A percentile compares a stretch with the other conserved stretches of the same genome.
Conservation (phyloP, 2,329 filamentous ascomycete species). For the Arthrobotrys iridis region DNA sequence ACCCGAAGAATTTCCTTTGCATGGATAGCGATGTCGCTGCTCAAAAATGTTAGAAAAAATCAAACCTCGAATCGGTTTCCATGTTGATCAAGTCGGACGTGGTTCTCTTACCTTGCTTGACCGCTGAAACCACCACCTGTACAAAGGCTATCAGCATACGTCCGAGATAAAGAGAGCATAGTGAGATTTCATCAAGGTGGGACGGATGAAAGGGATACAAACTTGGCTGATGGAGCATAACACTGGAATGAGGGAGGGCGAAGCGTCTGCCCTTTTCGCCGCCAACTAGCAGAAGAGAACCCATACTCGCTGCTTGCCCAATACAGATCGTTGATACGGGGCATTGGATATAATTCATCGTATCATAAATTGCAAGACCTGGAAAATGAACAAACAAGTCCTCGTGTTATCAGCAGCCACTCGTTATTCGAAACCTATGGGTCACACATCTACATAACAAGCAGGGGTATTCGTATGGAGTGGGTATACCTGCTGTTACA, state of each 20-base stretch:
- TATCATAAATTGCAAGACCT: slow-evolving; percentile 93
- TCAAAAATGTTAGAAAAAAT: slow-evolving; percentile 7
- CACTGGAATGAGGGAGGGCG: slow-evolving; percentile 88
- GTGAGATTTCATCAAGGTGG: neutral
- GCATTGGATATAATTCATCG: slow-evolving; percentile 94
- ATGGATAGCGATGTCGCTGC: slow-evolving; percentile 87
- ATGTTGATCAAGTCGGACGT: neutral
- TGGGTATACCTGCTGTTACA: slow-evolving; percentile 72
- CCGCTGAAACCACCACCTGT: slow-evolving; percentile 68
- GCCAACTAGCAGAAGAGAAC: slow-evolving; percentile 84
- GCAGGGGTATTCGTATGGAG: neutral
- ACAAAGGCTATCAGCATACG: slow-evolving; percentile 25
- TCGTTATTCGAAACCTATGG: neutral
- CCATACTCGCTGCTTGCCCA: slow-evolving; percentile 95
- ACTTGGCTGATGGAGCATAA: slow-evolving; percentile 96
- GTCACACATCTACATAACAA: slow-evolving; percentile 7
- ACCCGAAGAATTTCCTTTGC: slow-evolving; percentile 94
- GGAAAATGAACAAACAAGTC: slow-evolving; percentile 10
- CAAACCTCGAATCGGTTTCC: slow-evolving; percentile 1
- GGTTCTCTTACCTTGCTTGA: slow-evolving; percentile 66
- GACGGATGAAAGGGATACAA: slow-evolving; percentile 27
- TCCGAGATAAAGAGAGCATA: neutral
- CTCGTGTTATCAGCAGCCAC: neutral
- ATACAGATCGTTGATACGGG: slow-evolving; percentile 95
- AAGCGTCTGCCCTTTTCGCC: slow-evolving; percentile 85